Base-by-base conservation (phyloP, 352 stramenopile species). In the Saprolegnia diclina region DNA sequence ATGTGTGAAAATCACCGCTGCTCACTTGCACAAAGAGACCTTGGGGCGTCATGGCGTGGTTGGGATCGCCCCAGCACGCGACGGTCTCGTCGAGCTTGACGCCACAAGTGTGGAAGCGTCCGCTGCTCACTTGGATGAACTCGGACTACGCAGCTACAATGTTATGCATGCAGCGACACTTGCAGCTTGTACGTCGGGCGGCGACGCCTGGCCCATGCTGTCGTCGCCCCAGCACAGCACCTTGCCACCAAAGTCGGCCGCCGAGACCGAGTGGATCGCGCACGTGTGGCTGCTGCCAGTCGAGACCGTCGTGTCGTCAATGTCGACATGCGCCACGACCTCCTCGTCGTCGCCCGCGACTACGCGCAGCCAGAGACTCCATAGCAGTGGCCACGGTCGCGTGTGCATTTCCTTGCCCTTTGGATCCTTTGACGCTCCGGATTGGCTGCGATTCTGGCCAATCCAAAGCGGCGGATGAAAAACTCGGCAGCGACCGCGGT, bases 1-100 rank as follows among this genome's bases (percentile, higher is more conserved):
- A 94, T 40, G 83, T 80, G 72, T 94, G 85, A 67, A 91, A 91
- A 50, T 90, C 80, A 10, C 86, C 86, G 38, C 79, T 85, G 76
- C 82, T 92, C 71, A 95, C 83, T 71, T 94, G 85, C 40, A 89
- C 79, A 67, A 91, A 95, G 4, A 91, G 71, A 4, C 87, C 87
- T 32, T 76, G 73, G 13, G 86, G 86, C 10, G 72, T 78, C 61
- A 75, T 77, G 22, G 78, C 71, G 1, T 81, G 76, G 0, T 81
- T 79, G 1, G 81, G 79, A 5, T 77, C 62, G 48, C 87, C 87
- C 87, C 87, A 95, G 69, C 87, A 95, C 63, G 82, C 74, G 44
- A 94, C 62, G 7, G 80, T 88, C 76, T 94, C 85, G 53, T 92
- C 85, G 22, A 91, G 77, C 18, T 74, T 81, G 32, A 94, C 74